A percentile compares a stretch with the other conserved stretches of the same genome.
phyloP scores from a whole-genome alignment of 768 basidiomycete species.

The Mycena vitilis region DNA sequence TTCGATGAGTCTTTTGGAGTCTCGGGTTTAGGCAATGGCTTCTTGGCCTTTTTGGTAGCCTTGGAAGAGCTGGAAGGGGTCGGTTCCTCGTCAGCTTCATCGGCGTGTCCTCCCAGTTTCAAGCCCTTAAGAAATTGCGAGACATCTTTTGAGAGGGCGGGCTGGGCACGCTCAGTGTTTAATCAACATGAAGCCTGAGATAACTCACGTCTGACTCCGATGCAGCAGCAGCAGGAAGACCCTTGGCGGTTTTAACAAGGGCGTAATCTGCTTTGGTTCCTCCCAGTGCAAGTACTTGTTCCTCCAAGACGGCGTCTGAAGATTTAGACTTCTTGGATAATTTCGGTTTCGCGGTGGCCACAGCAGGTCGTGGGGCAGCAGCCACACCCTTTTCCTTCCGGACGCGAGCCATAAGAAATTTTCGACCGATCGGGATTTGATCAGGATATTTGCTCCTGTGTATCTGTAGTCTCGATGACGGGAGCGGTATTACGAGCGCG shows the following conservation, averaged over 20 bases:
- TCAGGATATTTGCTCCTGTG: conserved; percentile 15
- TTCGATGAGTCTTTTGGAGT: conserved; percentile 31
- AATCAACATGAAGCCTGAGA: neutral
- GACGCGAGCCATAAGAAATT: conserved; percentile 38
- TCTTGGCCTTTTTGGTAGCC: conserved; percentile 19
- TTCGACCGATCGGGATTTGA: neutral
- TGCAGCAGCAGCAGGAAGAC: conserved; percentile 43
- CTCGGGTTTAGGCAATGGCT: conserved; percentile 14
- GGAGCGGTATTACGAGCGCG: too few relatives aligned
- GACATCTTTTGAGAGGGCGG: conserved; percentile 56
- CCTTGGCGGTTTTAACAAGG: conserved; percentile 54
- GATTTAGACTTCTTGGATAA: conserved; percentile 31
- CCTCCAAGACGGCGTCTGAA: conserved; percentile 39
- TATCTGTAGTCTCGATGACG: neutral
- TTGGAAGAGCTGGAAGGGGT: conserved; percentile 36
- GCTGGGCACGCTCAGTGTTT: conserved; percentile 41
- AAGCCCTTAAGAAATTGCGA: conserved; percentile 58
- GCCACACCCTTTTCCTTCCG: conserved; percentile 40
- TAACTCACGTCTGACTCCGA: conserved; percentile 48
- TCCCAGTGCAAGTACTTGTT: conserved; percentile 56
- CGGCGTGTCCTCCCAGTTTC: conserved; percentile 43
- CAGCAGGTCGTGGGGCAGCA: conserved; percentile 18
- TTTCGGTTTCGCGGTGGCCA: conserved; percentile 26
- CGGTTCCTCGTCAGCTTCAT: conserved; percentile 12
- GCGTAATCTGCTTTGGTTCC: conserved; percentile 61